phyloP scores from a whole-genome alignment of 208 protist genomes.

The Trypanosomatidae sp. region DNA sequence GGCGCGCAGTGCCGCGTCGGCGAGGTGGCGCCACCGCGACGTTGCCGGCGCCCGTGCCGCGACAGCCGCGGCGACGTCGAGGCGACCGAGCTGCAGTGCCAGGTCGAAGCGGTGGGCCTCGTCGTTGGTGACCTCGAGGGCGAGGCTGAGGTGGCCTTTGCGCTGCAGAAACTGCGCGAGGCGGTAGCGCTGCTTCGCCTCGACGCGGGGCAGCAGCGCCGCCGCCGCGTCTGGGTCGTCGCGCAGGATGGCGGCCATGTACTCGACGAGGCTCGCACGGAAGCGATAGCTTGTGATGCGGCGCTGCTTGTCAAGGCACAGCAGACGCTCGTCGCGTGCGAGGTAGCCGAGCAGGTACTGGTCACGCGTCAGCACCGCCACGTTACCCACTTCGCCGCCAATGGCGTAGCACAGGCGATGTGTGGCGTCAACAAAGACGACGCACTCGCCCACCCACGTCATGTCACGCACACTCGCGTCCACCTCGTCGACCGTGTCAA shows the following conservation, averaged over 20 bases:
- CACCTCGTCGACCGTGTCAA: conserved; percentile 92
- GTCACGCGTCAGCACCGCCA: conserved; percentile 86
- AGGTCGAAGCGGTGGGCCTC: conserved; percentile 93
- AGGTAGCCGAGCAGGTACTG: conserved; percentile 93
- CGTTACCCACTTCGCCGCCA: conserved; percentile 88
- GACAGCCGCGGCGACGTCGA: conserved; percentile 75
- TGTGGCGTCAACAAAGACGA: conserved; percentile 92
- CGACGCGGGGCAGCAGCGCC: conserved; percentile 72
- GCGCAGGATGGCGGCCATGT: conserved; percentile 94
- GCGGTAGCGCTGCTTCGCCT: conserved; percentile 56
- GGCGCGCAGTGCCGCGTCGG: conserved; percentile 81
- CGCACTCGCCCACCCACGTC: conserved; percentile 95
- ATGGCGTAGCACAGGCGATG: conserved; percentile 96
- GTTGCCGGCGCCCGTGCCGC: conserved; percentile 35
- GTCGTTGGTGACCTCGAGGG: conserved; percentile 91
- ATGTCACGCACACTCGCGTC: conserved; percentile 86
- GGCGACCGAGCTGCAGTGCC: conserved; percentile 78
- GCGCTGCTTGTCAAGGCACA: conserved; percentile 93
- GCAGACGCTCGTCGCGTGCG: conserved; percentile 90
- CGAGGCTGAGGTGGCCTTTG: conserved; percentile 84
- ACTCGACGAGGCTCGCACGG: conserved; percentile 90
- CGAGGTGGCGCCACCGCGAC: conserved; percentile 92
- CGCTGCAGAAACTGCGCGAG: conserved; percentile 93
- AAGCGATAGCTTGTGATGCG: conserved; percentile 90
- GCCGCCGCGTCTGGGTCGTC: conserved; percentile 89